Base-by-base conservation (phyloP, 176 grass and related monocot species). In the Cenchrus americanus region DNA sequence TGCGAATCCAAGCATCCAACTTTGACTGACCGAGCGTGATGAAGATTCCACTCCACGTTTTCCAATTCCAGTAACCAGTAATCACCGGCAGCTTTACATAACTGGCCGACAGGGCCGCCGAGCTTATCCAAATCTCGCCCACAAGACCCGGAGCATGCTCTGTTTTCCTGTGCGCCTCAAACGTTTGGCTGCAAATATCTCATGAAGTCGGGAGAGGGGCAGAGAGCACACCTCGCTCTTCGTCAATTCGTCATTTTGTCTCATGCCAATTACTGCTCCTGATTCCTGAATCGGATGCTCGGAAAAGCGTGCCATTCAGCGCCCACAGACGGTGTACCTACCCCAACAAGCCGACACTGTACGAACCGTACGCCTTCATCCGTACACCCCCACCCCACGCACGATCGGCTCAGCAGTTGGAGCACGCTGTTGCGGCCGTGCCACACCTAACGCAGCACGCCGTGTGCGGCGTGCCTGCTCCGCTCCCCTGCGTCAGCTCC, bases 311-410 rank as follows among this genome's bases (percentile, higher is more conserved):
- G 86, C 59, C 60, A 24, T 46, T 40, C 74, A 65, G 46, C 27
- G 70, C 37, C 68, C 68, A 51, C 19, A 50, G 63, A 40, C 8
- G 64, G 23, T 48, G 77, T 3, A 75, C 50, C 46, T 37, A 37
- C 34, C 34, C 3, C 34, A 37, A 37, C 63, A 44, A 44, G 8
- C 42, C 1, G 7, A 5, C 9, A 30, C 34, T 11, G 82, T 46
- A 88, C 86, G 75, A 81, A 49, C 82, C 87, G 87, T 89, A 85
- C 81, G 0, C 42, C 50, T 30, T 13, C 42, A 17, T 62, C 71
- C 77, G 77, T 81, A 81, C 82, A 15, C 2, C 30, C 49, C 7
- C 24, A 37, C 24, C 58, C 21, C 58, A n/a, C 18, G 18, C 64
- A 6, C 62, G 34, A 49, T 59, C 4, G 75, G 26, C 18, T 41